These are phyloP conservation scores for Chenopodium formosanum DNA, from an alignment of 148 eudicot genomes.

Conservation along the genomic window DNA sequence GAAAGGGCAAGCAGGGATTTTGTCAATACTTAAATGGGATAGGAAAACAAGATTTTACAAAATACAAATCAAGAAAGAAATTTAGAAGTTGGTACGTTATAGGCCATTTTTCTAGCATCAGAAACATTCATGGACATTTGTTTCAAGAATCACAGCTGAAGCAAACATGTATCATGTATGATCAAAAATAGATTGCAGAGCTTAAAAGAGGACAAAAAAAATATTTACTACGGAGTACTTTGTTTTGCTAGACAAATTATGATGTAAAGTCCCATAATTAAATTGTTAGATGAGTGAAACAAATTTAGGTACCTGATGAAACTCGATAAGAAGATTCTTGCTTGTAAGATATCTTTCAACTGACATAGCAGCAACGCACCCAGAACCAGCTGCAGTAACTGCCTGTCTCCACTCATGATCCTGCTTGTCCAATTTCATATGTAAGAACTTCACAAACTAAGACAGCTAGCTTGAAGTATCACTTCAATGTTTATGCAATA, in stretches of 20 bases:
- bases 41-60: not conserved
- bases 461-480: not conserved
- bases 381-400: slow-evolving; percentile 97
- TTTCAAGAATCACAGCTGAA: not conserved
- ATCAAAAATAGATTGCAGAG: not conserved
- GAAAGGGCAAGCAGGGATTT: not conserved
- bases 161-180: not conserved
- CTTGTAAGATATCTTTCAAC: slow-evolving; percentile 96
- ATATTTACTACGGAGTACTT: not conserved
- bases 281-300: not conserved
- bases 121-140: not conserved
- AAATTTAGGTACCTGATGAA: slow-evolving; percentile 74
- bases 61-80: not conserved
- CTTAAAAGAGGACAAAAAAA: not conserved
- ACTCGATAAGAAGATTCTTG: slow-evolving; percentile 80
- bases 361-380: slow-evolving; percentile 95
- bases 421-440: slow-evolving; percentile 33
- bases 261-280: not conserved
- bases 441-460: slow-evolving; percentile 15
- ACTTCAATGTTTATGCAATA: not conserved
- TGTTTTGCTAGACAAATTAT: not conserved
- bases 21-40: not conserved
- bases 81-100: not conserved
- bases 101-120: not conserved
- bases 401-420: slow-evolving; percentile 99